A percentile compares a stretch with the other conserved stretches of the same genome.
Evolutionary conservation across 768 basidiomycete genomes (phyloP).

Genomic region (Candolleomyces aberdarensis): DNA sequence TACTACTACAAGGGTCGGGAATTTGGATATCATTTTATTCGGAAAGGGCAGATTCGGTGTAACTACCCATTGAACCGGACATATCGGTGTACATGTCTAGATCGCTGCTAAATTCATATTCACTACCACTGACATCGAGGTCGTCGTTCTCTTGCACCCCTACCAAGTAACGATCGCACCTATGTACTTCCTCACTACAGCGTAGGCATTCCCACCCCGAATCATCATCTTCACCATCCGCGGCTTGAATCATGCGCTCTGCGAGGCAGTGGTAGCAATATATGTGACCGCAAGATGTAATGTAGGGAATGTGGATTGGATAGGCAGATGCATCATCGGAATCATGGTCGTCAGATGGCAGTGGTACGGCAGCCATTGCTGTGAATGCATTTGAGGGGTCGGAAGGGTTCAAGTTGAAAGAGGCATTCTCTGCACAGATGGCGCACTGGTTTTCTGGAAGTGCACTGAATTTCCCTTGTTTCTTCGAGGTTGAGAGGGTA

Average conservation of each 20-base stretch:
- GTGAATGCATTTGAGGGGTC: slow-evolving; percentile 52
- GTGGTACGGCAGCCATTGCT: slow-evolving; percentile 23
- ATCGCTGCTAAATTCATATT: slow-evolving; percentile 60
- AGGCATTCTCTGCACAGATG: slow-evolving; percentile 81
- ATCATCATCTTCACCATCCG: slow-evolving; percentile 58
- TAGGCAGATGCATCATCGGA: slow-evolving; percentile 45
- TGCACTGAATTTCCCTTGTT: slow-evolving; percentile 62
- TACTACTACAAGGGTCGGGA: background rate
- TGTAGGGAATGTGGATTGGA: slow-evolving; percentile 79
- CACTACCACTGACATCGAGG: slow-evolving; percentile 40
- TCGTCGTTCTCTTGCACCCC: slow-evolving; percentile 34
- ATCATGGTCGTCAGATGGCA: slow-evolving; percentile 12
- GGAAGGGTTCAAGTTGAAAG: slow-evolving; percentile 54
- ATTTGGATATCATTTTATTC: slow-evolving; percentile 22
- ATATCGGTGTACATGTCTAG: slow-evolving; percentile 50
- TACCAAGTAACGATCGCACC: slow-evolving; percentile 57
- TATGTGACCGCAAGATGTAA: slow-evolving; percentile 77
- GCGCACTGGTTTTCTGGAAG: slow-evolving; percentile 80
- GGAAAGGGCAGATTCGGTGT: slow-evolving; percentile 44
- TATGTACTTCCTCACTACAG: slow-evolving; percentile 63
- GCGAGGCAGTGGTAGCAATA: slow-evolving; percentile 96
- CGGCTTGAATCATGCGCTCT: slow-evolving; percentile 71
- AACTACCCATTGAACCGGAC: slow-evolving; percentile 54
- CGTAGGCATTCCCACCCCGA: slow-evolving; percentile 81
- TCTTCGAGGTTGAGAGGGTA: slow-evolving; percentile 15